Percentiles rank a stretch among this genome's conserved stretches.
These are phyloP conservation scores for Candida railenensis DNA, from an alignment of 805 yeast genomes.

Conservation along the genomic window DNA sequence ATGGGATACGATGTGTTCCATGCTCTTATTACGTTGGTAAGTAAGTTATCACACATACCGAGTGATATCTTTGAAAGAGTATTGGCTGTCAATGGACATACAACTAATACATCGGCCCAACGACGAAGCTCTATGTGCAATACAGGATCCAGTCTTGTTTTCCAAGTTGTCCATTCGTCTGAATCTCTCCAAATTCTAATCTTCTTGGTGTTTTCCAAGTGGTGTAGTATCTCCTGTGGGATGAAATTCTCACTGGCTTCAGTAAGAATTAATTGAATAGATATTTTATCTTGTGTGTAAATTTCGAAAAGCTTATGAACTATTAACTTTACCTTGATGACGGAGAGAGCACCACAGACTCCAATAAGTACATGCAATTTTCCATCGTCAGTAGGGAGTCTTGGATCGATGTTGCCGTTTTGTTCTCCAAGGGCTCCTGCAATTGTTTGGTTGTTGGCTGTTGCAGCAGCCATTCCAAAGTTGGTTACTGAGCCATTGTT, in stretches of 20 bases:
- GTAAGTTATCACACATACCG: conserved; percentile 88
- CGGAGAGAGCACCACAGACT: conserved; percentile 57
- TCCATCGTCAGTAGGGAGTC: conserved; percentile 52
- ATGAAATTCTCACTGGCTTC: conserved; percentile 53
- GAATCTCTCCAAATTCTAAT: conserved; percentile 56
- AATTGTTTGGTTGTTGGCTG: not conserved
- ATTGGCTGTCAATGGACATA: conserved; percentile 95
- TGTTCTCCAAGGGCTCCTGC: conserved; percentile 27
- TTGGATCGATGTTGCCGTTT: conserved; percentile 51
- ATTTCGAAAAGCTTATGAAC: conserved; percentile 51
- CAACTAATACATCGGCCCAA: conserved; percentile 92
- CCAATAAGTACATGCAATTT: conserved; percentile 56
- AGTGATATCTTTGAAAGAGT: conserved; percentile 84
- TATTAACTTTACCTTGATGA: conserved; percentile 51
- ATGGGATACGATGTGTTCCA: conserved; percentile 95
- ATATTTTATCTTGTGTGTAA: conserved; percentile 48
- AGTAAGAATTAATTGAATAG: conserved; percentile 55
- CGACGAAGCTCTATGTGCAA: conserved; percentile 91
- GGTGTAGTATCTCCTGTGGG: conserved; percentile 41
- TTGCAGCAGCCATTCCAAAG: conserved; percentile 6
- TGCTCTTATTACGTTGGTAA: conserved; percentile 88
- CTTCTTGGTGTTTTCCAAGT: conserved; percentile 38
- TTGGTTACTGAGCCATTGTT: conserved; percentile 10
- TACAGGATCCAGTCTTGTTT: conserved; percentile 81
- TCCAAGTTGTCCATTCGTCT: conserved; percentile 76